A percentile compares a stretch with the other conserved stretches of the same genome.
phyloP scores from a whole-genome alignment of 306 rosid species.

The Cicer chorassanicum region DNA sequence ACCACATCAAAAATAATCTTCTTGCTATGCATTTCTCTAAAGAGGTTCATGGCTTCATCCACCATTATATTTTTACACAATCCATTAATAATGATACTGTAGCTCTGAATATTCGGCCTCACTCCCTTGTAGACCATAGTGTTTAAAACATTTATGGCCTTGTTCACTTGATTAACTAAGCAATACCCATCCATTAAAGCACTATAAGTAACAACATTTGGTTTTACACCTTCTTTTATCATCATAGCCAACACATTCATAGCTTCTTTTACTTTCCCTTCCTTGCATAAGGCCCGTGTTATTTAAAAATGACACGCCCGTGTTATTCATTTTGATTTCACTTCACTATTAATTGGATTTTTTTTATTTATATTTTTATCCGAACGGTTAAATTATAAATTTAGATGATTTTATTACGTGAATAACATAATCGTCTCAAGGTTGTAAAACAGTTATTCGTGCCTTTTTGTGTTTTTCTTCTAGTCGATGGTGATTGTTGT shows the following conservation, averaged over 20 bases:
- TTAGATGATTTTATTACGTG: no score
- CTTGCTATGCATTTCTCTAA: neutral
- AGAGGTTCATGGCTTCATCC: neutral
- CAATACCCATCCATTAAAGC: neutral
- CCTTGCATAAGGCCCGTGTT: neutral
- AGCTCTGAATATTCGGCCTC: neutral
- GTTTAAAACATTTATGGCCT: neutral
- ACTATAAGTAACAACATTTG: neutral
- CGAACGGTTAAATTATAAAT: no score
- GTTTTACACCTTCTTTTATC: neutral
- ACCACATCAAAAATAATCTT: neutral
- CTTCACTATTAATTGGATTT: no score
- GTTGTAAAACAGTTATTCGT: no score
- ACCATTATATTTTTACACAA: neutral
- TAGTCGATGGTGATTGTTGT: no score
- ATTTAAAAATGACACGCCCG: no score
- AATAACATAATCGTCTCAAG: no score
- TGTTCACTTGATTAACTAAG: neutral
- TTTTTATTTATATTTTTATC: no score
- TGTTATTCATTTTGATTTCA: no score
- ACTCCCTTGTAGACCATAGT: neutral
- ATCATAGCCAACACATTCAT: neutral
- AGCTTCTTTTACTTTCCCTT: conserved; percentile 7
- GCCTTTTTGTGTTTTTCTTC: no score
- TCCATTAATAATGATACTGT: conserved; percentile 1